These are phyloP conservation scores for Salvia sclarea DNA, from an alignment of 305 asterid species.

Conservation along the genomic window DNA sequence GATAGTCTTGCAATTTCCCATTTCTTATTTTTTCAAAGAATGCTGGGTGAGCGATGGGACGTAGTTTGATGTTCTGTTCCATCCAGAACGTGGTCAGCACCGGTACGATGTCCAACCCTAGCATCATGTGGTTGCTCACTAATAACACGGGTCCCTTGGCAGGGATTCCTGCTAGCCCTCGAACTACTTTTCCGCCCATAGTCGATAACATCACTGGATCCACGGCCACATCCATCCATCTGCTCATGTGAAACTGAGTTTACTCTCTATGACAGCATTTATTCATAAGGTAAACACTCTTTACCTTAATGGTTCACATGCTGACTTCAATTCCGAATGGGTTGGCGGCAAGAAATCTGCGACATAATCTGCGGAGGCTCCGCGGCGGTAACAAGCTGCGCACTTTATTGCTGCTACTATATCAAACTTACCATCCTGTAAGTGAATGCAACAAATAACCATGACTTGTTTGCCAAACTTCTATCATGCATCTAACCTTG, in stretches of 20 bases:
- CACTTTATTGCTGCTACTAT: slow-evolving; percentile 43
- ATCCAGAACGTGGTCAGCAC: slow-evolving; percentile 44
- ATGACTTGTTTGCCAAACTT: background rate
- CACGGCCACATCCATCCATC: slow-evolving; percentile 44
- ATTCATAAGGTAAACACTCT: background rate
- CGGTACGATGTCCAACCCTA: slow-evolving; percentile 43
- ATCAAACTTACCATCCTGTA: slow-evolving; percentile 53
- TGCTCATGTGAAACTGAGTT: background rate
- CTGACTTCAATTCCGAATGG: slow-evolving; percentile 39
- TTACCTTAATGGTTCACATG: slow-evolving; percentile 45
- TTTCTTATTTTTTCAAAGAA: slow-evolving; percentile 26
- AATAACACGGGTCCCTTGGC: slow-evolving; percentile 52
- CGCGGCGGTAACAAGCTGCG: slow-evolving; percentile 47
- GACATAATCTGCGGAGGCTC: slow-evolving; percentile 36
- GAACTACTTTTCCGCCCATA: slow-evolving; percentile 44
- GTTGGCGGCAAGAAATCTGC: slow-evolving; percentile 52
- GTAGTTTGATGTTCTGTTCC: slow-evolving; percentile 42
- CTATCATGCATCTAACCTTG: background rate
- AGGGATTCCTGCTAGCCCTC: slow-evolving; percentile 58
- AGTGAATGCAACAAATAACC: background rate
- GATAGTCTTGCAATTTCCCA: slow-evolving; percentile 36
- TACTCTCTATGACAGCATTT: background rate
- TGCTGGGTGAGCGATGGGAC: slow-evolving; percentile 50
- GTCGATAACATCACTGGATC: slow-evolving; percentile 59
- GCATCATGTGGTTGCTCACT: slow-evolving; percentile 59